A percentile compares a stretch with the other conserved stretches of the same genome.
Evolutionary conservation across 1,139 yeast genomes (phyloP).

Genomic region (Geotrichum fermentans): DNA sequence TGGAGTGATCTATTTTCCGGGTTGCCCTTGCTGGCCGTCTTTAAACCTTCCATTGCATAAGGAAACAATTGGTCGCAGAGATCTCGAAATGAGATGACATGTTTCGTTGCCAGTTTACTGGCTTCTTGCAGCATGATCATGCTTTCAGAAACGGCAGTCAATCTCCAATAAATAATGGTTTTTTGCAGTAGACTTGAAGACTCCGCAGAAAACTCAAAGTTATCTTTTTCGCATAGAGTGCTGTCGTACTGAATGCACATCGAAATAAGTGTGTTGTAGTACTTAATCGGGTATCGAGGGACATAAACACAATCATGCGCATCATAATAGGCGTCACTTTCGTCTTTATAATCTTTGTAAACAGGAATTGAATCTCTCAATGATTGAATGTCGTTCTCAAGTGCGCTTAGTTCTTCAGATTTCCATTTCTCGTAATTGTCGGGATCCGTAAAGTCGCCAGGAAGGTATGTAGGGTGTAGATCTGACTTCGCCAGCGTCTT

Average conservation of each 20-base stretch:
- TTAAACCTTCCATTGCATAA: constrained; percentile 8
- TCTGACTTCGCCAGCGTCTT: not conserved
- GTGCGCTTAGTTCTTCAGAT: constrained; percentile 1
- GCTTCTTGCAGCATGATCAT: constrained; percentile 7
- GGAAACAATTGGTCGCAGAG: constrained; percentile 3
- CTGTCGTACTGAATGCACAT: constrained; percentile 8
- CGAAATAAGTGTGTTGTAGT: constrained; percentile 3
- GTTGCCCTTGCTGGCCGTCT: not conserved
- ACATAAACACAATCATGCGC: not conserved
- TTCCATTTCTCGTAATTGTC: constrained; percentile 11
- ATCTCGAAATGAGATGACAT: constrained; percentile 1
- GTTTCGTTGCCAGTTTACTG: not conserved
- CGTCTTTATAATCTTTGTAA: not conserved
- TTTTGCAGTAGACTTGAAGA: constrained; percentile 6
- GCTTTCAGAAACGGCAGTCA: constrained; percentile 9
- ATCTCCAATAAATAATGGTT: constrained; percentile 9
- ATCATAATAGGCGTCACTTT: not conserved
- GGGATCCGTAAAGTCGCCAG: constrained; percentile 4
- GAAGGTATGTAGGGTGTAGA: constrained; percentile 10
- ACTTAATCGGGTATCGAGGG: constrained; percentile 7
- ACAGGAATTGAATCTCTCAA: constrained; percentile 2
- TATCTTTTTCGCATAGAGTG: not conserved
- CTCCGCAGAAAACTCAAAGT: constrained; percentile 2
- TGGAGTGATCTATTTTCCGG: not conserved
- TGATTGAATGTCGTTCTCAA: constrained; percentile 6